Conservation (phyloP, 2,329 filamentous ascomycete species). For the Aureobasidium namibiae region DNA sequence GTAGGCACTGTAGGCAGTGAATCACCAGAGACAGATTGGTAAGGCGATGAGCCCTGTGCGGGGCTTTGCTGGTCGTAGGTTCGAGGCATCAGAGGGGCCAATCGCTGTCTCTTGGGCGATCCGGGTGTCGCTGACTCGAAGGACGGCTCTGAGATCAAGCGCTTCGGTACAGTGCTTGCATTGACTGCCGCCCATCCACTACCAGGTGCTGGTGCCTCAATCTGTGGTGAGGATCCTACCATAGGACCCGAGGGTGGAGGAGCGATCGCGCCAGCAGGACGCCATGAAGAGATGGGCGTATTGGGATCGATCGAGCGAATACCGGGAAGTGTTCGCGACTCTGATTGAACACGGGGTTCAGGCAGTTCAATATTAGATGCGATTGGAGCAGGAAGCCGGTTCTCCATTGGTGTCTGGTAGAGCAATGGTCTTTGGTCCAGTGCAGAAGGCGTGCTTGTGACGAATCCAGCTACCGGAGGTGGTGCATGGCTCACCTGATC, state of each 20-base stretch:
- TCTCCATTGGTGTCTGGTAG: slow-evolving; percentile 2
- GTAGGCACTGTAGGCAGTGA: slow-evolving; percentile 4
- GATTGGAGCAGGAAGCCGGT: slow-evolving; percentile 6
- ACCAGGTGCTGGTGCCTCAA: slow-evolving; percentile 18
- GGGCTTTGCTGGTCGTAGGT: slow-evolving; percentile 21
- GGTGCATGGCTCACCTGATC: slow-evolving; percentile 8
- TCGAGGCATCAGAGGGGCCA: slow-evolving; percentile 32
- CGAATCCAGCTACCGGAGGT: background rate
- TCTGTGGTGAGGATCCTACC: slow-evolving; percentile 15
- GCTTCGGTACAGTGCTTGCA: slow-evolving; percentile 33
- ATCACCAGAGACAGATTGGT: slow-evolving; percentile 6
- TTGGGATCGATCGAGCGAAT: slow-evolving; percentile 13
- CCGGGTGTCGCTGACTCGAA: slow-evolving; percentile 24
- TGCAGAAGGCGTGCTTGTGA: background rate
- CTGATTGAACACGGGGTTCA: background rate
- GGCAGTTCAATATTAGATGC: background rate
- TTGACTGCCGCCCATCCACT: slow-evolving; percentile 40
- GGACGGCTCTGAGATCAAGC: slow-evolving; percentile 26
- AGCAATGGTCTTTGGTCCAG: slow-evolving; percentile 1
- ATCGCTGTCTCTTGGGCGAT: slow-evolving; percentile 38
- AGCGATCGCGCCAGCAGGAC: slow-evolving; percentile 12
- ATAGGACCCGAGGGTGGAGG: slow-evolving; percentile 13
- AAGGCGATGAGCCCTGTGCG: background rate
- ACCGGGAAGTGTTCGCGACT: slow-evolving; percentile 13
- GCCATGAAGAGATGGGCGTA: slow-evolving; percentile 14